phyloP scores from a whole-genome alignment of 129 eudicot species.

The Ambrosia artemisiifolia region DNA sequence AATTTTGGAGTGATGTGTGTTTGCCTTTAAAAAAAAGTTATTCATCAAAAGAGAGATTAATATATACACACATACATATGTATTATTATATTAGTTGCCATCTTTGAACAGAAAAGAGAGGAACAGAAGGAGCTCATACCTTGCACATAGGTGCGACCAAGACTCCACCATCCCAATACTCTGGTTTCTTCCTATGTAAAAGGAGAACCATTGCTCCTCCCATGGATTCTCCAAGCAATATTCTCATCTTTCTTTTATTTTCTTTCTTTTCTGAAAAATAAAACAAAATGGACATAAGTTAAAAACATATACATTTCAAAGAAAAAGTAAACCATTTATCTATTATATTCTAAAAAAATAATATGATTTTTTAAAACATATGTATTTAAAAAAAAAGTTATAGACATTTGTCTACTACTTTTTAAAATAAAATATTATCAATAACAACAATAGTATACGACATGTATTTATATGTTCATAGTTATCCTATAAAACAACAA shows the following conservation, averaged over 20 bases:
- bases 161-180: conserved; percentile 87
- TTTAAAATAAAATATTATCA: too few species aligned
- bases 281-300: neutral
- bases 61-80: neutral
- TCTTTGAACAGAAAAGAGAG: neutral
- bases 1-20: too few species aligned
- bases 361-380: neutral
- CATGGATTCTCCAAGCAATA: conserved; percentile 89
- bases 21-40: too few species aligned
- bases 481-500: conserved; percentile 21
- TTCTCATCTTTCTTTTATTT: conserved; percentile 61
- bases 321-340: neutral
- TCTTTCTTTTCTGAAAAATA: conserved; percentile 51
- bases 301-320: neutral
- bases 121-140: conserved; percentile 34
- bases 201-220: conserved; percentile 87
- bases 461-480: conserved; percentile 14
- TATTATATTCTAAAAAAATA: neutral
- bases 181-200: conserved; percentile 76
- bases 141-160: conserved; percentile 97
- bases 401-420: neutral
- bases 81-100: conserved; percentile 3
- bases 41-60: neutral
- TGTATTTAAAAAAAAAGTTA: neutral
- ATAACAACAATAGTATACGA: neutral